These are phyloP conservation scores for Trypanosoma congolense DNA, from an alignment of 208 protist genomes.

Conservation along the genomic window DNA sequence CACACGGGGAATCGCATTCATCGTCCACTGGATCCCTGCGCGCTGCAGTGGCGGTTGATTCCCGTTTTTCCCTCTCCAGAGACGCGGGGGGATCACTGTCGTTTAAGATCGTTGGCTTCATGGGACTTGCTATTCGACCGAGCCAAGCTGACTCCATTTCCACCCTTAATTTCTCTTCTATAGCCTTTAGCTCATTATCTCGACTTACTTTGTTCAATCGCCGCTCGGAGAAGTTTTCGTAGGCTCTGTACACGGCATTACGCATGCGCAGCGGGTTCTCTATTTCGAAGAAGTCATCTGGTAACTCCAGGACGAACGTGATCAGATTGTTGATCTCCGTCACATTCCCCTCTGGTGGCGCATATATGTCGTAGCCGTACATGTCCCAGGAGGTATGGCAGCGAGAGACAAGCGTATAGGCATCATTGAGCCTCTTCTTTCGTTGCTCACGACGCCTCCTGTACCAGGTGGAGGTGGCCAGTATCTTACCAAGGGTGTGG, in stretches of 20 bases:
- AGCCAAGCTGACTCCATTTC: not conserved
- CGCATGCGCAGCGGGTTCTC: slow-evolving; percentile 56
- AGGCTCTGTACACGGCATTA: slow-evolving; percentile 39
- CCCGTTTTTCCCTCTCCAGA: no score
- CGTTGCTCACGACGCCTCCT: slow-evolving; percentile 24
- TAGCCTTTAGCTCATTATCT: not conserved
- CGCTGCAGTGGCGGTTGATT: no score
- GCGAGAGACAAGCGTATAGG: slow-evolving; percentile 34
- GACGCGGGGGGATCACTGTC: no score
- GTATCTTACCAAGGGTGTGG: slow-evolving; percentile 8
- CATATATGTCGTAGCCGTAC: slow-evolving; percentile 43
- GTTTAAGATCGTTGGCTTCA: no score
- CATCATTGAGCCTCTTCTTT: slow-evolving; percentile 27
- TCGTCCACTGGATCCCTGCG: no score
- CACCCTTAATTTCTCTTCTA: not conserved
- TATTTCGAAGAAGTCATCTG: slow-evolving; percentile 53
- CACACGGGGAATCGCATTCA: no score
- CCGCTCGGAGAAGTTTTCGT: slow-evolving; percentile 22
- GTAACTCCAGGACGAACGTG: slow-evolving; percentile 50
- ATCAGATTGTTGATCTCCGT: slow-evolving; percentile 59
- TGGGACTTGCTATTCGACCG: not conserved
- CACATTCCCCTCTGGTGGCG: slow-evolving; percentile 6
- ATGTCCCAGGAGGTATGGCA: slow-evolving; percentile 57
- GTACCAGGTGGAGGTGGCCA: slow-evolving; percentile 48
- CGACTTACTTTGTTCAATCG: not conserved